phyloP scores from a whole-genome alignment of 2,329 filamentous ascomycete species.

The Clathrospora elynae region DNA sequence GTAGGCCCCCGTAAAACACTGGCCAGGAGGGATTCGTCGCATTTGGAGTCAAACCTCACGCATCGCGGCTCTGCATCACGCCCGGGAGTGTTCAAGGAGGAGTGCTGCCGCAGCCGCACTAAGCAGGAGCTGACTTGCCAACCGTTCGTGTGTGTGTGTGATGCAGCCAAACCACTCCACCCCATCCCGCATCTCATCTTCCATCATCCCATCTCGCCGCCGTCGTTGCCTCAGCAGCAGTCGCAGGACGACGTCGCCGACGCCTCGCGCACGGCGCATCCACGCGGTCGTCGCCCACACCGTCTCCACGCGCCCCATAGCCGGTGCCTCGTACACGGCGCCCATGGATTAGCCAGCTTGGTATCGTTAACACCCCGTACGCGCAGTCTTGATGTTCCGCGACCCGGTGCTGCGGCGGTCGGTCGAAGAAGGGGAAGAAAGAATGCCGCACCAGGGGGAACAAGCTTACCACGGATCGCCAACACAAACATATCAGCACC shows the following conservation, averaged over 20 bases:
- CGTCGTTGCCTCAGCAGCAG: constrained; percentile 15
- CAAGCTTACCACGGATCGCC: constrained; percentile 46
- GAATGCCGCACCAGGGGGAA: constrained; percentile 43
- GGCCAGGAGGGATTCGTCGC: no score
- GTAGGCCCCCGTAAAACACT: no score
- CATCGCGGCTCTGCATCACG: constrained; percentile 27
- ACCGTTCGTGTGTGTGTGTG: constrained; percentile 25
- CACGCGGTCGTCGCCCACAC: constrained; percentile 12
- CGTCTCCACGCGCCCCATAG: constrained; percentile 9
- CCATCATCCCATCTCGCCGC: constrained; percentile 17
- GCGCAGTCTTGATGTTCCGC: constrained; percentile 34
- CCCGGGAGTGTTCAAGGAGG: constrained; percentile 21
- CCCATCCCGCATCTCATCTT: constrained; percentile 17
- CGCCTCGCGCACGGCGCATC: constrained; percentile 27
- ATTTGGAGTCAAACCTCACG: no score
- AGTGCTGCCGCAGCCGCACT: constrained; percentile 34
- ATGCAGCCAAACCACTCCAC: constrained; percentile 24
- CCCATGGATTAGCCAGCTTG: constrained; percentile 20
- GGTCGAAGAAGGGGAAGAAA: constrained; percentile 42
- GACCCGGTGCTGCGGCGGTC: constrained; percentile 37
- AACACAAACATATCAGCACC: constrained; percentile 46
- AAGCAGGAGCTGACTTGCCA: constrained; percentile 33
- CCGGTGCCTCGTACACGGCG: constrained; percentile 11
- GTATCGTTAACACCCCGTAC: constrained; percentile 6
- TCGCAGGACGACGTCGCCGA: constrained; percentile 19